Percentiles rank a stretch among this genome's conserved stretches.
phyloP scores from a whole-genome alignment of 768 basidiomycete genomes.

The Kwoniella sp. region DNA sequence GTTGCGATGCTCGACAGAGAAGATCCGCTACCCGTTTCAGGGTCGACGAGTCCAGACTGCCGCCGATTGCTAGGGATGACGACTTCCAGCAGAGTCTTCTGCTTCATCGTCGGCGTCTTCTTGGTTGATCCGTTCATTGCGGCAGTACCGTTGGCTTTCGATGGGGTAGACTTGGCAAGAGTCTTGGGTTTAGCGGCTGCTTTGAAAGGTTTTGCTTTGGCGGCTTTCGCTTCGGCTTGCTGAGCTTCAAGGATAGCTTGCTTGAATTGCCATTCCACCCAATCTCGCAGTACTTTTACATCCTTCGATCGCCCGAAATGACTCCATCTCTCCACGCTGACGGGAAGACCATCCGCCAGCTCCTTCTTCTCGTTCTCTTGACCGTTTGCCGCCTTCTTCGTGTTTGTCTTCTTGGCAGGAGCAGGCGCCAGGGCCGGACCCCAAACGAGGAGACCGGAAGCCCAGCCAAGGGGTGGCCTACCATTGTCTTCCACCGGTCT shows the following conservation, averaged over 20 bases:
- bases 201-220: slow-evolving; percentile 12
- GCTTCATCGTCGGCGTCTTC: slow-evolving; percentile 15
- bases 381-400: neutral
- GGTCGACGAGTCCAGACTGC: neutral
- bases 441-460: slow-evolving; percentile 40
- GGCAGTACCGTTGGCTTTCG: slow-evolving; percentile 6
- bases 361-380: neutral
- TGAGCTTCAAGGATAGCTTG: slow-evolving; percentile 20
- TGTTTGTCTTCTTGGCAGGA: neutral
- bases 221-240: slow-evolving; percentile 5
- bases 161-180: slow-evolving; percentile 5
- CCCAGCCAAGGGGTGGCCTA: slow-evolving; percentile 39
- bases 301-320: slow-evolving; percentile 35
- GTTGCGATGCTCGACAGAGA: slow-evolving; percentile 2
- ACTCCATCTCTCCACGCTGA: slow-evolving; percentile 33
- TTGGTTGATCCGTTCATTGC: slow-evolving; percentile 1
- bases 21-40: neutral
- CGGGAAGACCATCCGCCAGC: slow-evolving; percentile 18
- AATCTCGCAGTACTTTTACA: slow-evolving; percentile 28
- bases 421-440: slow-evolving; percentile 25
- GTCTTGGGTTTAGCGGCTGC: neutral
- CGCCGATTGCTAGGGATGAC: slow-evolving; percentile 22
- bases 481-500: slow-evolving; percentile 29
- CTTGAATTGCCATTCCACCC: slow-evolving; percentile 29
- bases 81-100: slow-evolving; percentile 21